Evolutionary conservation across 768 basidiomycete genomes (phyloP), one percentile per base, ranked within the genome.

Genomic region (Clitopilus passeckerianus): DNA sequence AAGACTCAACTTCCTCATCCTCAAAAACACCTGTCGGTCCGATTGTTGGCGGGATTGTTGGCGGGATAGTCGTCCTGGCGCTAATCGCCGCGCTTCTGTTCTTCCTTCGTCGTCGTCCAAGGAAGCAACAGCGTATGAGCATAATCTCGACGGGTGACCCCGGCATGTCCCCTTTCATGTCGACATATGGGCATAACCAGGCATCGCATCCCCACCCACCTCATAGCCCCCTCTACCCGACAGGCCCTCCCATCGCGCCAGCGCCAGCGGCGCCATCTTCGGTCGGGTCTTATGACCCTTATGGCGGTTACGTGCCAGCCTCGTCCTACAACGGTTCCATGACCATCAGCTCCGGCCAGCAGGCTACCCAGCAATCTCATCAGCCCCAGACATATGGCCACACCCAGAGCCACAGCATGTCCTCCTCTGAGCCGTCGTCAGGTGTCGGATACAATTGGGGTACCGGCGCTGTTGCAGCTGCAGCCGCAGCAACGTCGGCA

Each of bases 21-120:
- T 43, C 56, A 15, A 58, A 50, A 23, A 35, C 59, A 22, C 54
- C 30, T 22, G 33, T 55, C 9, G 66, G 66, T 18, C 62, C 59
- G 12, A 62, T 66, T 27, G 62, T 58, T 5, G 66, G 66, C 5
- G 64, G 62, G n/a, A 59, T 65, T 41, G 24, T 66, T 1, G 59
- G 52, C 12, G 62, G 60, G 5, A n/a, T 64, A 34, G 35, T 55
- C 9, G 0, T 62, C 18, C 30, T 66, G n/a, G 10, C 22, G 1
- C 12, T 43, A n/a, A 34, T 41, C 41, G 1, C 52, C 23, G 10
- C 37, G 1, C 46, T 62, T 14, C 9, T 50, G 5, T 35, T 53
- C 9, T 52, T 60, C 44, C 58, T 18, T 33, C 41, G 43, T 33
- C 1, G 52, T 30, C 61, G 64, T 14, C 59, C 59, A 12, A 57